Percentiles rank a stretch among this genome's conserved stretches.
Evolutionary conservation across 1,284 basidiomycete species (phyloP).

Genomic region (Psilocybe mexicana): DNA sequence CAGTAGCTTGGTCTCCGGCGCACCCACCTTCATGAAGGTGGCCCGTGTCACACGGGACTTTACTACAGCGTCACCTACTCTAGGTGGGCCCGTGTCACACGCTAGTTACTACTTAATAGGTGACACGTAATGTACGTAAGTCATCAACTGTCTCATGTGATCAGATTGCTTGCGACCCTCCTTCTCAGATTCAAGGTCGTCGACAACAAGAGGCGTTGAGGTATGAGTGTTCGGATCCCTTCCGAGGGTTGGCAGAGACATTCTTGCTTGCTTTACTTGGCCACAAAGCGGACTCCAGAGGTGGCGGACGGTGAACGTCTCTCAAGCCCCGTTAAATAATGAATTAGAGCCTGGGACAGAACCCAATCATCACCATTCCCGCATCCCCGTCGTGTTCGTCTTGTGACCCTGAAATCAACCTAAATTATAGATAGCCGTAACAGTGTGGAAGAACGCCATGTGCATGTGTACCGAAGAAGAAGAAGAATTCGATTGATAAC

Average conservation of each 20-base stretch:
- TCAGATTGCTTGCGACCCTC: not conserved
- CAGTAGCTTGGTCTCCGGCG: too few relatives aligned
- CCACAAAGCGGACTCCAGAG: not conserved
- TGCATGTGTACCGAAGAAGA: not conserved
- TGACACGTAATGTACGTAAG: too few relatives aligned
- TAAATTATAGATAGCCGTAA: not conserved
- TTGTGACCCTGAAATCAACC: not conserved
- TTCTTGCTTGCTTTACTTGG: not conserved
- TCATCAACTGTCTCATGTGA: too few relatives aligned
- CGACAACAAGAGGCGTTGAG: not conserved
- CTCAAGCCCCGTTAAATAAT: not conserved
- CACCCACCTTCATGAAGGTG: too few relatives aligned
- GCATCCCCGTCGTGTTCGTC: not conserved
- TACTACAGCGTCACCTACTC: too few relatives aligned
- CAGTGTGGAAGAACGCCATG: not conserved
- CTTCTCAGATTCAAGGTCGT: not conserved
- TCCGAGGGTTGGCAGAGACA: constrained; percentile 1
- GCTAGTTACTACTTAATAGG: too few relatives aligned
- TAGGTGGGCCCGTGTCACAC: too few relatives aligned
- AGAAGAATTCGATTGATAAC: not conserved
- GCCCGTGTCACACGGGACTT: too few relatives aligned
- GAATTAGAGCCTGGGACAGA: not conserved
- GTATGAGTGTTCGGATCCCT: not conserved
- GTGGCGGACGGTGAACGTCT: not conserved
- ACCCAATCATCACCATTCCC: not conserved